phyloP scores from a whole-genome alignment of 352 stramenopile species.

The Pythium aristosporum region DNA sequence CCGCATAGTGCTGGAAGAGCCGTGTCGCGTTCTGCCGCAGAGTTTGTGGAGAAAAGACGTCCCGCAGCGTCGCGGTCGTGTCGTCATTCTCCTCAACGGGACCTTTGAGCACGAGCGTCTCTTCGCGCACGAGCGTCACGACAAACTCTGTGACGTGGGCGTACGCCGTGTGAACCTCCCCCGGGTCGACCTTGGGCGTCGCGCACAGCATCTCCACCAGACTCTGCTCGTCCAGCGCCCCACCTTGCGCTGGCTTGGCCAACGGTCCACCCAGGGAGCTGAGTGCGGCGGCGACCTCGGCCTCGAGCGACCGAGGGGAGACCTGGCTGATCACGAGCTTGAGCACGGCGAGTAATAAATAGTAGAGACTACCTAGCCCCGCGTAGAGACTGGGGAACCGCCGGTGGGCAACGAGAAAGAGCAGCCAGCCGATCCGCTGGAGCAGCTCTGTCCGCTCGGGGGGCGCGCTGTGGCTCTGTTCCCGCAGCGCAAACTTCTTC shows the following conservation, averaged over 20 bases:
- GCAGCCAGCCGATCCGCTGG: constrained; percentile 69
- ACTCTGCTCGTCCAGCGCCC: constrained; percentile 20
- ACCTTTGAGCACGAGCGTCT: constrained; percentile 9
- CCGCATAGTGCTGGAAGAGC: constrained; percentile 27
- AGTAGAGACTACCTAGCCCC: constrained; percentile 72
- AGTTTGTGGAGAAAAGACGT: constrained; percentile 13
- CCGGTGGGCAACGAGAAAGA: constrained; percentile 67
- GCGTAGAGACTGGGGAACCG: constrained; percentile 44
- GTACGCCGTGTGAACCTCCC: constrained; percentile 26
- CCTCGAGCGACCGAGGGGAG: constrained; percentile 54
- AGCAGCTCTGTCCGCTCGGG: constrained; percentile 38
- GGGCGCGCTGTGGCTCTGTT: constrained; percentile 12
- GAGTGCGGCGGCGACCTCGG: constrained; percentile 72
- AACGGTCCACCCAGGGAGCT: constrained; percentile 54
- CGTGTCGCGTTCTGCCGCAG: constrained; percentile 27
- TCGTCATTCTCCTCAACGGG: not conserved
- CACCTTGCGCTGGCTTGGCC: constrained; percentile 4
- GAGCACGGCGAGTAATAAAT: constrained; percentile 70
- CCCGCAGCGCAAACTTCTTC: constrained; percentile 35
- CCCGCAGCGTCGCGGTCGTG: not conserved
- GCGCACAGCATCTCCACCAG: constrained; percentile 33
- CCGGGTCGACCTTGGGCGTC: constrained; percentile 27
- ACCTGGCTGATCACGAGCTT: constrained; percentile 59
- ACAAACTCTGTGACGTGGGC: constrained; percentile 12
- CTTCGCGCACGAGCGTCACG: constrained; percentile 15